Evolutionary conservation across 2,329 filamentous ascomycete species (phyloP), one percentile per base, ranked within the genome.

Genomic region (Torrubiella hemipterigena): DNA sequence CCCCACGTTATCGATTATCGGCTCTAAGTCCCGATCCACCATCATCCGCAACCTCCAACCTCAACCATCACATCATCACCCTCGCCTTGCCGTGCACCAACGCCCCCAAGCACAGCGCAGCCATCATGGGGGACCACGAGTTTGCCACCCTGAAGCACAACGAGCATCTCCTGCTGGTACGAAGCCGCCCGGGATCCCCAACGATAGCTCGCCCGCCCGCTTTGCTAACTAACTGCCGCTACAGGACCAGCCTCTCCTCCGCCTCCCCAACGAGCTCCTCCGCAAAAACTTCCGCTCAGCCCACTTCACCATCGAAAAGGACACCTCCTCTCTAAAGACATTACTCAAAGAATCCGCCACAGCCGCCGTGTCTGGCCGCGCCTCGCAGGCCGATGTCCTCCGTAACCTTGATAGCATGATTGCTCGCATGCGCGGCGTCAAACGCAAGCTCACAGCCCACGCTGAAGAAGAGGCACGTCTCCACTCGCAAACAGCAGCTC

Each of bases 251-350:
- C 81, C 89, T 4, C 81, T 96, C 42, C 76, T 98, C 43, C 85
- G 87, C 20, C 75, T 96, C 15, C 91, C 91, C 13, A 81, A 89
- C 57, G 91, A 96, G 53, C 80, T 95, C 35, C 77, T 93, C 15
- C 81, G 86, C 34, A 89, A 91, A 54, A 96, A 93, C 60, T 93
- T 96, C 60, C 91, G 93, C 47, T 76, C 79, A 4, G 81, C 81
- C 26, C 82, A 86, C 52, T 77, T 80, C 48, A 65, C 73, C 40
- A 73, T 86, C 52, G 82, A 89, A 50, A 79, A 77, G 50, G 75
- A 82, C 43, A 74, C 72, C 38, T 65, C 67, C 13, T 64, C 65
- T 29, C 58, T 85, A 40, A 75, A 74, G 46, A 67, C 71, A 15
- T 57, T 67, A 9, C 65, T 79, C 36, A 69, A 69, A 42, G 71